phyloP scores from a whole-genome alignment of 495 filamentous ascomycete genomes.

The Stereocaulon alpinum region DNA sequence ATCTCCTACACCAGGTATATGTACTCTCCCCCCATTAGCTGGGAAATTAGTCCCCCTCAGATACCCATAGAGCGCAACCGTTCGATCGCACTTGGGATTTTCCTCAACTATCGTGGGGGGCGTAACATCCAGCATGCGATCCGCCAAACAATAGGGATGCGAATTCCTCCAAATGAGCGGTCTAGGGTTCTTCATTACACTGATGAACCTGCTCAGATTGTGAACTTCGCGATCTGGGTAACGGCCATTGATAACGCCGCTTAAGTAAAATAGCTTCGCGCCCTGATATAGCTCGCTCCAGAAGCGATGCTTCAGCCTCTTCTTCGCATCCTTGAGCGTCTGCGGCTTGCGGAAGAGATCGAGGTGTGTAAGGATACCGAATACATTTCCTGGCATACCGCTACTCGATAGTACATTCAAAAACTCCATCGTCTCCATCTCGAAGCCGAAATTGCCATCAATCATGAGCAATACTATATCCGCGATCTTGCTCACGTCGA shows the following conservation, averaged over 20 bases:
- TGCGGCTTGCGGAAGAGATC: conserved; percentile 92
- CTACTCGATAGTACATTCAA: conserved; percentile 78
- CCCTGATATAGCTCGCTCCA: conserved; percentile 96
- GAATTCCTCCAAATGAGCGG: conserved; percentile 94
- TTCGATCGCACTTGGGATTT: conserved; percentile 78
- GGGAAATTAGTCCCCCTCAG: conserved; percentile 93
- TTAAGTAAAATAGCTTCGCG: conserved; percentile 92
- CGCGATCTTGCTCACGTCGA: conserved; percentile 90
- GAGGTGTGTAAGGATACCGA: conserved; percentile 91
- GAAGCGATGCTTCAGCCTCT: conserved; percentile 86
- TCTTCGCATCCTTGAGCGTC: conserved; percentile 81
- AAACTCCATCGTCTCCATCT: conserved; percentile 99
- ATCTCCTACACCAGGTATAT: conserved; percentile 92
- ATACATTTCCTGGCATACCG: conserved; percentile 97
- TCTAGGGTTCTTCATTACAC: conserved; percentile 96
- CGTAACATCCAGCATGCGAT: conserved; percentile 89
- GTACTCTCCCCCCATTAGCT: conserved; percentile 72
- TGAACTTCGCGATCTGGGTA: conserved; percentile 96
- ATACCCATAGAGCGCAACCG: conserved; percentile 86
- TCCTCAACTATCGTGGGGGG: conserved; percentile 83
- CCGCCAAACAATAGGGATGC: conserved; percentile 86
- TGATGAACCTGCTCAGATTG: conserved; percentile 87
- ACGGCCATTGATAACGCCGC: conserved; percentile 87
- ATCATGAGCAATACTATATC: conserved; percentile 97
- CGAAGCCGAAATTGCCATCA: conserved; percentile 95